phyloP scores from a whole-genome alignment of 768 basidiomycete genomes.

The Ramaria sp. region DNA sequence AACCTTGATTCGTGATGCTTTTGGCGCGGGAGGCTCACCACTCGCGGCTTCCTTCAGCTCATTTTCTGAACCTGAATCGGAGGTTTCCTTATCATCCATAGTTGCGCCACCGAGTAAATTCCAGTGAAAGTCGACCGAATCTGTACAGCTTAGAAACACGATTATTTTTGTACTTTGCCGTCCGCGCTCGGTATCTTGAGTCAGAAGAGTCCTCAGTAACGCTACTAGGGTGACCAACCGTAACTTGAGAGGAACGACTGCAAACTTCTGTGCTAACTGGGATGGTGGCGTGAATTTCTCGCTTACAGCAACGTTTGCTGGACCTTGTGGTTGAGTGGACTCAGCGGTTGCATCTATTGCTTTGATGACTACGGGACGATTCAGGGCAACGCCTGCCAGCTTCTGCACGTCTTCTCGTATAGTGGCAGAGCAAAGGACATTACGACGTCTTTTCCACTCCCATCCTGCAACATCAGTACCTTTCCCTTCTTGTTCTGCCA shows the following conservation, averaged over 20 bases:
- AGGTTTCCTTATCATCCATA: conserved; percentile 39
- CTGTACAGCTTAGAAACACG: conserved; percentile 93
- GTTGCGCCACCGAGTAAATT: conserved; percentile 58
- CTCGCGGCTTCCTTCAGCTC: conserved; percentile 19
- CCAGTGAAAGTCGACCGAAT: conserved; percentile 98
- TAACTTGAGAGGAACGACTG: conserved; percentile 83
- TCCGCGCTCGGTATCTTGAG: conserved; percentile 37
- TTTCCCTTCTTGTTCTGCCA: conserved; percentile 56
- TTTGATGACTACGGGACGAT: conserved; percentile 76
- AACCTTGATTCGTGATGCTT: conserved; percentile 36
- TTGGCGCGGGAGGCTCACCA: conserved; percentile 19
- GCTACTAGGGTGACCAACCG: conserved; percentile 88
- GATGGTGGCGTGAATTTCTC: conserved; percentile 87
- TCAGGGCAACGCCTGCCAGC: conserved; percentile 72
- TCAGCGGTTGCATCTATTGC: conserved; percentile 33
- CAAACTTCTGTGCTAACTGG: conserved; percentile 85
- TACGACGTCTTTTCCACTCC: conserved; percentile 77
- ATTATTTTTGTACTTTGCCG: conserved; percentile 58
- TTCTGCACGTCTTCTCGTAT: conserved; percentile 93
- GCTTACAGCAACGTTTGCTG: conserved; percentile 14
- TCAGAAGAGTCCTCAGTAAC: conserved; percentile 68
- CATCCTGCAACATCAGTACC: conserved; percentile 70
- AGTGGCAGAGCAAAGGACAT: conserved; percentile 93
- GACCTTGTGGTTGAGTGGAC: not conserved
- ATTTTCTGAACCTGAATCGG: conserved; percentile 18